phyloP scores from a whole-genome alignment of 139 green algal species.

The Volvox reticuliferus region DNA sequence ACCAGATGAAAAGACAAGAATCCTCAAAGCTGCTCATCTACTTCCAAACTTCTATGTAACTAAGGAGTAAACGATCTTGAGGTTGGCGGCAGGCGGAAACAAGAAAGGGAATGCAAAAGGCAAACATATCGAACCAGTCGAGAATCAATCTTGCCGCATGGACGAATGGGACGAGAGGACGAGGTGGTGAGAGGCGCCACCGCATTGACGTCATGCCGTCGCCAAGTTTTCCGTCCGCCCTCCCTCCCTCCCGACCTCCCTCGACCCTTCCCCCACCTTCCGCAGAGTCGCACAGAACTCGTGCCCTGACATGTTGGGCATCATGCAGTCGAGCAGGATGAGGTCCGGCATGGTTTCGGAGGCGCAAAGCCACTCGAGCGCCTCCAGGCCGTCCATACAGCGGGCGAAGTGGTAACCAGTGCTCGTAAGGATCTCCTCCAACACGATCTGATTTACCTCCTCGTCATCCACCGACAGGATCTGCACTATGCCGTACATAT shows the following conservation, averaged over 20 bases:
- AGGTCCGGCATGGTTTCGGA: slow-evolving; percentile 65
- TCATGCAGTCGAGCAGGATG: slow-evolving; percentile 76
- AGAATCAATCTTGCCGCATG: not conserved
- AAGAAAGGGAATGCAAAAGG: not conserved
- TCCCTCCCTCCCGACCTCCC: no score
- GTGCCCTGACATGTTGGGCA: slow-evolving; percentile 69
- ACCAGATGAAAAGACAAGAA: no score
- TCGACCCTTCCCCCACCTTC: slow-evolving; percentile 11
- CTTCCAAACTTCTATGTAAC: no score
- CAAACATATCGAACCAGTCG: not conserved
- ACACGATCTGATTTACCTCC: slow-evolving; percentile 63
- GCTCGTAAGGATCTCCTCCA: slow-evolving; percentile 63
- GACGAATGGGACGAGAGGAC: no score
- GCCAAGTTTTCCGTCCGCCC: no score
- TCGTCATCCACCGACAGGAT: slow-evolving; percentile 64
- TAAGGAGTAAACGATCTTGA: not conserved
- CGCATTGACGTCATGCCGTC: not conserved
- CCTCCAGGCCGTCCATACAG: slow-evolving; percentile 59
- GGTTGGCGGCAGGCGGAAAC: not conserved
- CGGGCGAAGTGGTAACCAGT: slow-evolving; percentile 53
- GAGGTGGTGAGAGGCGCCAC: not conserved
- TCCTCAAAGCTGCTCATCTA: no score
- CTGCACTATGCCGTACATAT: slow-evolving; percentile 52
- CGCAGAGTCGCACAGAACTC: slow-evolving; percentile 66
- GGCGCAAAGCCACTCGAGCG: slow-evolving; percentile 50